These are phyloP conservation scores for Mycena rebaudengoi DNA, from an alignment of 768 basidiomycete genomes.

Conservation along the genomic window DNA sequence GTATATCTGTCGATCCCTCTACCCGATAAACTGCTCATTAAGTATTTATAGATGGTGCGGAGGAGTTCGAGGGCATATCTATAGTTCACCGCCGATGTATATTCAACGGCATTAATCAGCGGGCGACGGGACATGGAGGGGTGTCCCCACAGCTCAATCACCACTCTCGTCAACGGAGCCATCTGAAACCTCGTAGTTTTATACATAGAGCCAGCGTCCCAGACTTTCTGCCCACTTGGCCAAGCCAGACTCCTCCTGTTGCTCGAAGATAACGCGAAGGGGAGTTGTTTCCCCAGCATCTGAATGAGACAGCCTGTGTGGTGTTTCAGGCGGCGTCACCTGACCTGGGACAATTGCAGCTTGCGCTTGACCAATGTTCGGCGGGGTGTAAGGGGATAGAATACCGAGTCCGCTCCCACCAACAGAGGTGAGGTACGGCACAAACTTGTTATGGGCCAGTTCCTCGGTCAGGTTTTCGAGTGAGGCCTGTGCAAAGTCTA, in stretches of 20 bases:
- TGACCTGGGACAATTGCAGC: slow-evolving; percentile 41
- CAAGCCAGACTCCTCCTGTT: too few relatives aligned
- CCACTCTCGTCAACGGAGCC: too few relatives aligned
- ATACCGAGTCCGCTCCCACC: slow-evolving; percentile 95
- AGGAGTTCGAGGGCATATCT: slow-evolving; percentile 42
- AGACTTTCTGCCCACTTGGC: too few relatives aligned
- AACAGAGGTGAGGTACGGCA: slow-evolving; percentile 90
- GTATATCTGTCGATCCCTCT: slow-evolving; percentile 52
- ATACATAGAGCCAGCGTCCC: too few relatives aligned
- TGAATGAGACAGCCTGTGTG: too few relatives aligned
- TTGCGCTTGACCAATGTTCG: slow-evolving; percentile 38
- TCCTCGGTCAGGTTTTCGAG: slow-evolving; percentile 66
- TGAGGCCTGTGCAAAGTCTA: slow-evolving; percentile 74
- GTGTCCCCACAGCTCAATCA: too few relatives aligned
- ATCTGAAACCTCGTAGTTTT: too few relatives aligned
- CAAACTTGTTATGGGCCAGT: slow-evolving; percentile 72
- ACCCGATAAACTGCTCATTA: slow-evolving; percentile 32
- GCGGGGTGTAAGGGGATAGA: slow-evolving; percentile 65
- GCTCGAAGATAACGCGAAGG: too few relatives aligned
- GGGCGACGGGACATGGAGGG: too few relatives aligned
- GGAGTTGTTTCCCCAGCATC: too few relatives aligned
- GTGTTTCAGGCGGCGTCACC: slow-evolving; percentile 61
- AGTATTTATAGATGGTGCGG: slow-evolving; percentile 34
- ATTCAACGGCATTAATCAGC: slow-evolving; percentile 18
- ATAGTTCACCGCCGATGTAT: slow-evolving; percentile 27